phyloP scores from a whole-genome alignment of 2,329 filamentous ascomycete genomes.

The Paramyrothecium roridum region DNA sequence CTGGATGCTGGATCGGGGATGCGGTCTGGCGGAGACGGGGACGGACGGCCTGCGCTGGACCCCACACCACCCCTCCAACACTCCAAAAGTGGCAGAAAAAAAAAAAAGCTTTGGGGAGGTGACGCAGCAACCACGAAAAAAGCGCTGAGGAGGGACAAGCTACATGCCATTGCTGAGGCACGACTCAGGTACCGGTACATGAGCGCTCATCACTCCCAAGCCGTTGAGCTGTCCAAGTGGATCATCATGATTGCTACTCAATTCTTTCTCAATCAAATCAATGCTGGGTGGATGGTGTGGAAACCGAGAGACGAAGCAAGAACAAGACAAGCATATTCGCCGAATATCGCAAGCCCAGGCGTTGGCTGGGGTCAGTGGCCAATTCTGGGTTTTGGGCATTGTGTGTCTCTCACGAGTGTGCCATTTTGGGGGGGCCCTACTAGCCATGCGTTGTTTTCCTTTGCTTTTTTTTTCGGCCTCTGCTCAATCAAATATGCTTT shows the following conservation, averaged over 20 bases:
- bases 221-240: background rate
- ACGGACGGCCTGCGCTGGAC: background rate
- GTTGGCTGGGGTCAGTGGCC: too few relatives aligned
- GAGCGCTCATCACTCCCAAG: background rate
- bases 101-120: constrained; percentile 9
- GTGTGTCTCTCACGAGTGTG: too few relatives aligned
- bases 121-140: background rate
- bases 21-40: background rate
- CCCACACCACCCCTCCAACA: background rate
- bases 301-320: background rate
- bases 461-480: too few relatives aligned
- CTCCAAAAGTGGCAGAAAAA: background rate
- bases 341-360: background rate
- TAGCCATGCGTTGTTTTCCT: too few relatives aligned
- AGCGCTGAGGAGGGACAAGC: background rate
- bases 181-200: constrained; percentile 1
- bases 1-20: background rate
- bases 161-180: background rate
- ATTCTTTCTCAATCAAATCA: background rate
- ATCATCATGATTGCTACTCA: background rate
- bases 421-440: too few relatives aligned
- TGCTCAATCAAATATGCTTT: too few relatives aligned
- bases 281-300: background rate
- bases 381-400: too few relatives aligned
- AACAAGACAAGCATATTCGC: background rate